Evolutionary conservation across 2,329 filamentous ascomycete genomes (phyloP).

Genomic region (Cadophora sp.): DNA sequence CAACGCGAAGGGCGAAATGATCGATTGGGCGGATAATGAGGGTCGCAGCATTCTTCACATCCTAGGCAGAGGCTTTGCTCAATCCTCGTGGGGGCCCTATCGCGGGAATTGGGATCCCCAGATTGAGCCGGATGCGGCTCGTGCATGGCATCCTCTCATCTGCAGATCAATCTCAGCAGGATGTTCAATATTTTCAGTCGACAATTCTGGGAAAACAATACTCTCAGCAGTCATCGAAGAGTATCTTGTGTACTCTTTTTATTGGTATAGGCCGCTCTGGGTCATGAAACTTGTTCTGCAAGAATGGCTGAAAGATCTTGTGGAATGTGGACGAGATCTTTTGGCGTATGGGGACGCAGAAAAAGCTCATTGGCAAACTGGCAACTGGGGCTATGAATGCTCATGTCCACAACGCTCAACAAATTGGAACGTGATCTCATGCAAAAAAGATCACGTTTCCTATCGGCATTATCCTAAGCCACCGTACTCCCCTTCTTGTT

Average conservation of each 20-base stretch:
- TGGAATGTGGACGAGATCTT: slow-evolving; percentile 10
- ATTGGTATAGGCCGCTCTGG: background rate
- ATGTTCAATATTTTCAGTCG: background rate
- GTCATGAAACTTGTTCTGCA: background rate
- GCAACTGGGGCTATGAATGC: background rate
- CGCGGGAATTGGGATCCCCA: no score
- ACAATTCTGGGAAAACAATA: background rate
- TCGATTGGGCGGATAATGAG: background rate
- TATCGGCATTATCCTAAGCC: background rate
- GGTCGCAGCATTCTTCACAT: background rate
- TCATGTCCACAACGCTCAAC: background rate
- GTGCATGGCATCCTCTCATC: background rate
- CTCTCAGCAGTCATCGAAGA: background rate
- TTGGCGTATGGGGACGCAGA: slow-evolving; percentile 21
- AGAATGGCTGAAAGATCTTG: slow-evolving; percentile 12
- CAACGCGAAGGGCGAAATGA: background rate
- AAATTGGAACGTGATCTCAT: background rate
- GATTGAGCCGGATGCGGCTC: no score
- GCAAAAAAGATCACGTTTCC: background rate
- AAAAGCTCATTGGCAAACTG: background rate
- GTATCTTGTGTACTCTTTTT: no score
- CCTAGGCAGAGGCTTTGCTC: background rate
- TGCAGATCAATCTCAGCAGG: background rate
- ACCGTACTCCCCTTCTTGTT: background rate
- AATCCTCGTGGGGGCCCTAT: no score